phyloP scores from a whole-genome alignment of 306 rosid genomes.

The Acacia crassicarpa region DNA sequence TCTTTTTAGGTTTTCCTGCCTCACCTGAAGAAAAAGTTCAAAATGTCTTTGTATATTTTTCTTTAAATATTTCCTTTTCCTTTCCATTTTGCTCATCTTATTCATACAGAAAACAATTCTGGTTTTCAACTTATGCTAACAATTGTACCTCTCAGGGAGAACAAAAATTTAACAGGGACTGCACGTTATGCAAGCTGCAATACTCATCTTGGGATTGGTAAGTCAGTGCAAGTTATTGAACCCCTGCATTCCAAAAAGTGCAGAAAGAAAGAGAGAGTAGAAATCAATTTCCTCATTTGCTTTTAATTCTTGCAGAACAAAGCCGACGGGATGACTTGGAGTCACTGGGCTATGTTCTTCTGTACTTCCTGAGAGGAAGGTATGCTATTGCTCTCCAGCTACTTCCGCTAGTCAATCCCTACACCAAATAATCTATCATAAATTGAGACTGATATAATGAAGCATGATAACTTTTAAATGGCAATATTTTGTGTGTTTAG shows the following conservation, averaged over 20 bases:
- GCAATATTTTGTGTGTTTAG: slow-evolving; percentile 43
- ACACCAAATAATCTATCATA: not conserved
- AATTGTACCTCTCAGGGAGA: slow-evolving; percentile 55
- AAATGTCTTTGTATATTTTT: not conserved
- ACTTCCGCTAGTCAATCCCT: not conserved
- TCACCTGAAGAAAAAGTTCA: not conserved
- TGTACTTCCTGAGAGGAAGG: slow-evolving; percentile 98
- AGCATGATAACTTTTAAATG: slow-evolving; percentile 20
- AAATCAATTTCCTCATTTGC: slow-evolving; percentile 15
- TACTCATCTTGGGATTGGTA: slow-evolving; percentile 97
- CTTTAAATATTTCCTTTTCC: not conserved
- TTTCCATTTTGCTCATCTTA: not conserved
- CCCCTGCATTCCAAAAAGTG: not conserved
- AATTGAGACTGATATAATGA: slow-evolving; percentile 5
- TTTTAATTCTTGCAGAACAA: slow-evolving; percentile 68
- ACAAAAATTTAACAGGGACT: slow-evolving; percentile 90
- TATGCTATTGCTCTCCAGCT: slow-evolving; percentile 29
- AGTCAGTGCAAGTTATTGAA: slow-evolving; percentile 32
- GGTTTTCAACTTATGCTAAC: not conserved
- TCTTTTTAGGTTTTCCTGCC: not conserved
- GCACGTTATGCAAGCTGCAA: slow-evolving; percentile 97
- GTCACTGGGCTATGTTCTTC: slow-evolving; percentile 93
- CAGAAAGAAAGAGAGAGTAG: not conserved
- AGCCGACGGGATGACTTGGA: slow-evolving; percentile 99
- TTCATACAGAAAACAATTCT: not conserved